Conservation (phyloP, 148 eudicot species). For the Gaultheria prostrata region DNA sequence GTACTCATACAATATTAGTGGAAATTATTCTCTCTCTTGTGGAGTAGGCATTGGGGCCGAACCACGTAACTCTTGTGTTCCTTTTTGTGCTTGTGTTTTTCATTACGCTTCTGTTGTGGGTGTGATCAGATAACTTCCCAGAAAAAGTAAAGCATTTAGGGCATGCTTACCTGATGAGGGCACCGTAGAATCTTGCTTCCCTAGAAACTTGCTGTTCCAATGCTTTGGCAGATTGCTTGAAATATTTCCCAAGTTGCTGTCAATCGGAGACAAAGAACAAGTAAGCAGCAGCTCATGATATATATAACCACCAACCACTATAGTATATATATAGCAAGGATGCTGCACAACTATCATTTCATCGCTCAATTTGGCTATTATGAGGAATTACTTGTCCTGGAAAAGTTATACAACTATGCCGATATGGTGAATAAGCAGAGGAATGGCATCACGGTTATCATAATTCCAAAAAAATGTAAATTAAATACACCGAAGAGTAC, state of each 20-base stretch:
- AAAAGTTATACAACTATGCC: neutral
- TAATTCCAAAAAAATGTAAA: neutral
- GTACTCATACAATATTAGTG: too few species aligned
- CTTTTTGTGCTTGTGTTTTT: too few species aligned
- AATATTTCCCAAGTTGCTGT: conserved; percentile 91
- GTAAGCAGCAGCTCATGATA: neutral
- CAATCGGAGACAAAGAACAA: conserved; percentile 17
- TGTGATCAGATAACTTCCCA: too few species aligned
- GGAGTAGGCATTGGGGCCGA: too few species aligned
- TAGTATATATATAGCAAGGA: neutral
- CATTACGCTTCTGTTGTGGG: too few species aligned
- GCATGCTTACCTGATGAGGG: conserved; percentile 79
- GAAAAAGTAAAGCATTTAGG: neutral
- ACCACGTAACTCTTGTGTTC: too few species aligned
- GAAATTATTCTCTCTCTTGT: too few species aligned
- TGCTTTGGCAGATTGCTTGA: conserved; percentile 95
- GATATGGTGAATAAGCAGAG: neutral
- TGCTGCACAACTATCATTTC: neutral
- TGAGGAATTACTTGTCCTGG: neutral
- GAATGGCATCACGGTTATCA: neutral
- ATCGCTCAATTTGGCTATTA: neutral
- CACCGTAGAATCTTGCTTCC: conserved; percentile 97
- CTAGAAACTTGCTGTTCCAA: conserved; percentile 84
- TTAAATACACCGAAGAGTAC: conserved; percentile 32
- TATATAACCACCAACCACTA: neutral